These are phyloP conservation scores for Hordeum vulgare DNA, from an alignment of 176 grass and related monocot species.

Conservation along the genomic window DNA sequence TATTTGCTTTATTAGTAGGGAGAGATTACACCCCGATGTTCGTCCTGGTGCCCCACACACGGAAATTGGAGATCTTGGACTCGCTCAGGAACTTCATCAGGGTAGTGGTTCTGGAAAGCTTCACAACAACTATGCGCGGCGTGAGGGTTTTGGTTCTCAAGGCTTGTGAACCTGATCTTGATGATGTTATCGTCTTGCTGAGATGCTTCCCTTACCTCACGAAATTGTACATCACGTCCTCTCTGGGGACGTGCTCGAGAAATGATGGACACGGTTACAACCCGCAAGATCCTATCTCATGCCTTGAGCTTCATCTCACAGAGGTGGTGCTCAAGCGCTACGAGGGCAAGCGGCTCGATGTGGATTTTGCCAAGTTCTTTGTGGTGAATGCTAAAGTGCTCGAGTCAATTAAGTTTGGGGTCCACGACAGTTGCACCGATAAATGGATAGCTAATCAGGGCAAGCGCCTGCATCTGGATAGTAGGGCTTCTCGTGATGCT, in stretches of 20 bases:
- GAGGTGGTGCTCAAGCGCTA: too few relatives aligned
- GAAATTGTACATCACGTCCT: neutral
- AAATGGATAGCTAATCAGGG: neutral
- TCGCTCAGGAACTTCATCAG: neutral
- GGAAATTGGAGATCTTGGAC: neutral
- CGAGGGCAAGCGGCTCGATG: too few relatives aligned
- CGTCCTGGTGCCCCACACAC: neutral
- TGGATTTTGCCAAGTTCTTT: too few relatives aligned
- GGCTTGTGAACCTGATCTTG: neutral
- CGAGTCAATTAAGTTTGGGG: too few relatives aligned
- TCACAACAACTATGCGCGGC: neutral
- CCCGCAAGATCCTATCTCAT: too few relatives aligned
- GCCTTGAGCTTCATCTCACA: too few relatives aligned
- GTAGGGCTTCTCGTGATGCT: neutral
- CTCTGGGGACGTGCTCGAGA: neutral
- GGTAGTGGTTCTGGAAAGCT: neutral
- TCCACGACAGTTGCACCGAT: too few relatives aligned
- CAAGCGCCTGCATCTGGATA: neutral
- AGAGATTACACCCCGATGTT: neutral
- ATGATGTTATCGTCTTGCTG: neutral
- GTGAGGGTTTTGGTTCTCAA: neutral
- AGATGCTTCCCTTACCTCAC: neutral
- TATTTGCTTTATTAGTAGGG: too few relatives aligned
- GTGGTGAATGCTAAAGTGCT: too few relatives aligned
- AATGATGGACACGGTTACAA: neutral